Base-by-base conservation (phyloP, 768 basidiomycete genomes). In the Multifurca ochricompacta region DNA sequence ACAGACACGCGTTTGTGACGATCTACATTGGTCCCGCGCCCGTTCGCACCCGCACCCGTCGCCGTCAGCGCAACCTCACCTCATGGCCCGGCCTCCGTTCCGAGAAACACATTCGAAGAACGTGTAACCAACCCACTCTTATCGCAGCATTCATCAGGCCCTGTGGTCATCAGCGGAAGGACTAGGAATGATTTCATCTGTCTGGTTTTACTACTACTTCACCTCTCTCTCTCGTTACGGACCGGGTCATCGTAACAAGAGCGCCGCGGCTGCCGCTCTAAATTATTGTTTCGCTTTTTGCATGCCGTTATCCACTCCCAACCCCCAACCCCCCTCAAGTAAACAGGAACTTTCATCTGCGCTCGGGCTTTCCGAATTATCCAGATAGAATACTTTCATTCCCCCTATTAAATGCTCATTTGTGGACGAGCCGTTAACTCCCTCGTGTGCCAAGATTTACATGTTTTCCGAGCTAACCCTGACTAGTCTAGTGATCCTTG, bases 1-100 rank as follows among this genome's bases (percentile, higher is more conserved):
- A 57, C 56, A 9, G 25, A 41, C 32, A 11, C 56, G 56, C 37
- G 37, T 35, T 27, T 30, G 41, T 49, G 48, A 41, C 37, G 23
- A 55, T 28, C 32, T 14, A 10, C 19, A 14, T 35, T 39, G 36
- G 48, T 45, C 30, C 54, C 54, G 42, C 13, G n/a, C n/a, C n/a
- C n/a, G n/a, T n/a, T n/a, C n/a, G n/a, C n/a, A n/a, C n/a, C n/a
- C n/a, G n/a, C n/a, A n/a, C n/a, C n/a, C n/a, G n/a, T n/a, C n/a
- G n/a, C n/a, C n/a, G n/a, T n/a, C n/a, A n/a, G n/a, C n/a, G n/a
- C n/a, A n/a, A n/a, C n/a, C n/a, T n/a, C n/a, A n/a, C n/a, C n/a
- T n/a, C n/a, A 45, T 10, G 43, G 6, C n/a, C 48, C 48, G 47
- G n/a, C n/a, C n/a, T n/a, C n/a, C n/a, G n/a, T n/a, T n/a, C n/a